Evolutionary conservation across 176 grass and related monocot genomes (phyloP).

Genomic region (Eragrostis nindensis): DNA sequence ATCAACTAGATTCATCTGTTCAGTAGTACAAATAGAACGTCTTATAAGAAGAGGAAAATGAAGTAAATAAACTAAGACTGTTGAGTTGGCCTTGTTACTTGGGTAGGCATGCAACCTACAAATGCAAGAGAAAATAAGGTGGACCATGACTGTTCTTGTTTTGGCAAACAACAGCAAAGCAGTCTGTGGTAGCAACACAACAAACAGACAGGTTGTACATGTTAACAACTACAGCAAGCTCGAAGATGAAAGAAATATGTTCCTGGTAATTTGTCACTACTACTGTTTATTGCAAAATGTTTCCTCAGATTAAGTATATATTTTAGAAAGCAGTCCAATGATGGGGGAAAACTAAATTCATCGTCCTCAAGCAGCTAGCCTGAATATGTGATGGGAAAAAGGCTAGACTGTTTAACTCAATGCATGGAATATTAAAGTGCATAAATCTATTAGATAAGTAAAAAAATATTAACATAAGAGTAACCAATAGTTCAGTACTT

Average conservation of each 20-base stretch:
- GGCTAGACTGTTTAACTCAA: conserved; percentile 10
- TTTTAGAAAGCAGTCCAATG: conserved; percentile 13
- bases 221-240: not conserved
- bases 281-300: conserved; percentile 22
- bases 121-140: conserved; percentile 13
- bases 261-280: conserved; percentile 20
- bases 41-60: conserved; percentile 15
- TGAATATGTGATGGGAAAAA: conserved; percentile 19
- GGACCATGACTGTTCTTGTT: not conserved
- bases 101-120: conserved; percentile 27
- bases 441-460: conserved; percentile 21
- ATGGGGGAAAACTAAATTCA: not conserved
- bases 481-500: conserved; percentile 48
- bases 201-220: conserved; percentile 13
- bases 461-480: conserved; percentile 13
- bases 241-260: conserved; percentile 10
- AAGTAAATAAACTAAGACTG: conserved; percentile 24
- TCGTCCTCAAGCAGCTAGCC: conserved; percentile 19
- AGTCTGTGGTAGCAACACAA: conserved; percentile 9
- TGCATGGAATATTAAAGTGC: not conserved
- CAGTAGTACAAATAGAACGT: conserved; percentile 34
- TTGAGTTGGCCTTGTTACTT: conserved; percentile 26
- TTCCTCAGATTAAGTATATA: conserved; percentile 15
- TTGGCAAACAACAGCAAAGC: conserved; percentile 15
- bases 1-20: conserved; percentile 98